Evolutionary conservation across 2,329 filamentous ascomycete species (phyloP).

Genomic region (Monosporascus sp.): DNA sequence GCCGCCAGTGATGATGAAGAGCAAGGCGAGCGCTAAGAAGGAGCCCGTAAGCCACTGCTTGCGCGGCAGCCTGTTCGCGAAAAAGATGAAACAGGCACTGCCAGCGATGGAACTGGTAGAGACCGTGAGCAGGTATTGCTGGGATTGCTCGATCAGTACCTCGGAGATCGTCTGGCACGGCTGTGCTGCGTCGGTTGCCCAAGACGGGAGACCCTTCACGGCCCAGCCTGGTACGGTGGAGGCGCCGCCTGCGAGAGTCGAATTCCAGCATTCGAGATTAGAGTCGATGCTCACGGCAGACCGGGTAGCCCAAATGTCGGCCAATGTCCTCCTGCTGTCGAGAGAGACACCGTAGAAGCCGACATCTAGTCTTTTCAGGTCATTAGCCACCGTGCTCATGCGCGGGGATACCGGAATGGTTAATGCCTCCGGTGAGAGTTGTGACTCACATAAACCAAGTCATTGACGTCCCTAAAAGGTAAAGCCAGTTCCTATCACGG

Average conservation of each 20-base stretch:
- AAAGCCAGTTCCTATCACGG: conserved; percentile 40
- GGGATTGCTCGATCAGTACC: conserved; percentile 45
- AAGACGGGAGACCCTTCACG: conserved; percentile 35
- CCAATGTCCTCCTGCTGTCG: conserved; percentile 37
- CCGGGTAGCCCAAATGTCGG: conserved; percentile 38
- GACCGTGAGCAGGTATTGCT: conserved; percentile 48
- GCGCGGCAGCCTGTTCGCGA: conserved; percentile 43
- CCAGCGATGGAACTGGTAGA: conserved; percentile 47
- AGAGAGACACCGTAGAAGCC: conserved; percentile 52
- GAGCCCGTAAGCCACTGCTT: conserved; percentile 45
- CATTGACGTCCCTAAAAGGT: conserved; percentile 26
- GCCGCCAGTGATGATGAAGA: conserved; percentile 45
- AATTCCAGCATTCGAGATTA: conserved; percentile 42
- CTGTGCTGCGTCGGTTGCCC: conserved; percentile 44
- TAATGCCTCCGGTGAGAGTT: background rate
- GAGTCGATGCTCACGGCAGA: conserved; percentile 28
- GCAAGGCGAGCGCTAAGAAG: conserved; percentile 39
- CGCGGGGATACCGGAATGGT: too few relatives aligned
- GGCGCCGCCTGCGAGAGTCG: conserved; percentile 35
- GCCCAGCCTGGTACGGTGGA: conserved; percentile 40
- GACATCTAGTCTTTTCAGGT: conserved; percentile 41
- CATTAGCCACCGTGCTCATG: too few relatives aligned
- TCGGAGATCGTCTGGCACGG: conserved; percentile 49
- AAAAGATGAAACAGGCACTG: conserved; percentile 42
- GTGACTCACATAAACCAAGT: conserved; percentile 9